Evolutionary conservation across 768 basidiomycete species (phyloP).

Genomic region (Mycena chlorophos): DNA sequence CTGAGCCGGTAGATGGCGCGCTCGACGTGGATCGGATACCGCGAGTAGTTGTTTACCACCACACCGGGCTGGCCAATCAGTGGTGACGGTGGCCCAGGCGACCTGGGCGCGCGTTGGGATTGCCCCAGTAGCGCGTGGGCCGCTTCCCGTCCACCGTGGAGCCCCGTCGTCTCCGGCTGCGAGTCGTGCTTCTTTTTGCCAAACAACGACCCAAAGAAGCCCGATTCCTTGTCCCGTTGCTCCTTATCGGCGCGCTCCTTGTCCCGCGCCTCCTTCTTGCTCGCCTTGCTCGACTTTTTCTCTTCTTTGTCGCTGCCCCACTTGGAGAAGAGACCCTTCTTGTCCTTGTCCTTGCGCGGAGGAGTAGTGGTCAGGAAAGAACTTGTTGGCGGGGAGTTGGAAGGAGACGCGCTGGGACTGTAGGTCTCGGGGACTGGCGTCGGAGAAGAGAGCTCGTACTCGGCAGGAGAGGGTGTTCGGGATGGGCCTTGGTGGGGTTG

Average conservation of each 20-base stretch:
- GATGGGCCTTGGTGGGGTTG: conserved; percentile 38
- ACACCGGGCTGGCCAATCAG: conserved; percentile 12
- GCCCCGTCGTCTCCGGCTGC: conserved; percentile 32
- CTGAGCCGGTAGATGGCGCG: conserved; percentile 95
- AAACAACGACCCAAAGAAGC: conserved; percentile 93
- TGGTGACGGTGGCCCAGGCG: conserved; percentile 49
- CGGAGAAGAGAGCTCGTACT: conserved; percentile 32
- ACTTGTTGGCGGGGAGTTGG: conserved; percentile 33
- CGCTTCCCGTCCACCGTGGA: conserved; percentile 72
- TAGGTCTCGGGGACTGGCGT: conserved; percentile 23
- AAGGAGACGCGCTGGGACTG: conserved; percentile 24
- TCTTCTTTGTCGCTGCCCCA: conserved; percentile 54
- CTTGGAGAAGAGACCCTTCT: conserved; percentile 55
- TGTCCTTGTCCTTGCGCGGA: conserved; percentile 69
- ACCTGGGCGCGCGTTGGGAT: conserved; percentile 57
- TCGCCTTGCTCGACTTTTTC: conserved; percentile 41
- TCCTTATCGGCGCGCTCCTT: conserved; percentile 51
- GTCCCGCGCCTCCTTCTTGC: conserved; percentile 45
- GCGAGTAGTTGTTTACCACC: conserved; percentile 52
- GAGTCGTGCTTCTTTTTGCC: conserved; percentile 85
- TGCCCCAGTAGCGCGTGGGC: conserved; percentile 88
- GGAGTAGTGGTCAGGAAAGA: conserved; percentile 34
- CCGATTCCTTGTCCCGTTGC: conserved; percentile 58
- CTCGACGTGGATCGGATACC: conserved; percentile 98
- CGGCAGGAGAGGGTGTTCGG: conserved; percentile 61